phyloP scores from a whole-genome alignment of 1,284 basidiomycete species.

The Sporisorium sorghi region DNA sequence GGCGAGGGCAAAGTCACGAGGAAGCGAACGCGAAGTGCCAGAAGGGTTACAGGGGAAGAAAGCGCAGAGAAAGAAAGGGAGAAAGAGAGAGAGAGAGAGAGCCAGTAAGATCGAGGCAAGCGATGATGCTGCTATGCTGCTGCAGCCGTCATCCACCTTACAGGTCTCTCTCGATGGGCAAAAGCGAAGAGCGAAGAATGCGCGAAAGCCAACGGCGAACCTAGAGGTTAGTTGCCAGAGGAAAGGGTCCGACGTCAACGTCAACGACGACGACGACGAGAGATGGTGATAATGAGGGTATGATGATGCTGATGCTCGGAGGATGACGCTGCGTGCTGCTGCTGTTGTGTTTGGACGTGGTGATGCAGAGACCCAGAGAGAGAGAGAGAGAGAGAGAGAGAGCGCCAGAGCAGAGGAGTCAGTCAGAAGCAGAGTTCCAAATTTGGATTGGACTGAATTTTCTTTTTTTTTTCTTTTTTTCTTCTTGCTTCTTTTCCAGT shows the following conservation, averaged over 20 bases:
- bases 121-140: constrained; percentile 31
- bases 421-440: constrained; percentile 6
- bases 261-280: neutral
- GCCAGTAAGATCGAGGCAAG: neutral
- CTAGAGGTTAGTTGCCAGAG: too few relatives aligned
- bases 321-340: neutral
- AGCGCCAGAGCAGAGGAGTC: neutral
- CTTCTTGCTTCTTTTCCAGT: too few relatives aligned
- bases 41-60: too few relatives aligned
- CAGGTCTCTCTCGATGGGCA: neutral
- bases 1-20: neutral
- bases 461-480: too few relatives aligned
- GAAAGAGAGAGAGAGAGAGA: neutral
- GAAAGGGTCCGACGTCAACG: too few relatives aligned
- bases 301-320: neutral
- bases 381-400: neutral
- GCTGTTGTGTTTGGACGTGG: too few relatives aligned
- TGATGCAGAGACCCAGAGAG: neutral
- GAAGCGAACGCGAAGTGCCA: too few relatives aligned
- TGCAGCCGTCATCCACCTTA: constrained; percentile 15
- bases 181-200: neutral
- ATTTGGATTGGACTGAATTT: too few relatives aligned
- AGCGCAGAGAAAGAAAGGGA: neutral
- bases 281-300: neutral
- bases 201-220: neutral